Evolutionary conservation across 2,329 filamentous ascomycete genomes (phyloP), one percentile per base, ranked within the genome.

Genomic region (Aspergillus sp.): DNA sequence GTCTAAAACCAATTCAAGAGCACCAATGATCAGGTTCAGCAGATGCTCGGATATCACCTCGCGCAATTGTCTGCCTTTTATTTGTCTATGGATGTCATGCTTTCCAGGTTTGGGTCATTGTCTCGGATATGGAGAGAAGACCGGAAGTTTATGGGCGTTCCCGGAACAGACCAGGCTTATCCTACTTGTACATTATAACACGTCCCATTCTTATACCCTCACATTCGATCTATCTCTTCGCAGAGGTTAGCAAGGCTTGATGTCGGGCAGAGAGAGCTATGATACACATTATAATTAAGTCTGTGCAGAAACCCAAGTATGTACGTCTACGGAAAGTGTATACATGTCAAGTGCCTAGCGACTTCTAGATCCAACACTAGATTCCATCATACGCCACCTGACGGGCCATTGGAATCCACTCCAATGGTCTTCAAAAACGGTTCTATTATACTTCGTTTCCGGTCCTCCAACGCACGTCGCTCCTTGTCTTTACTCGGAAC

Each of bases 371-470:
- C 21, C n/a, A 43, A 25, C 4, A 41, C 9, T 10, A 29, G 25
- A 29, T 29, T 19, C 21, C 17, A 19, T 59, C 23, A 61, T 45
- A 55, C 55, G 31, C 67, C 65, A 13, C 69, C 66, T 5, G 66
- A 71, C n/a, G 68, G 64, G 2, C 67, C 69, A 16, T 59, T 54
- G 53, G 64, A 64, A 60, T 72, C 69, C 6, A 70, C 68, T 2
- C 63, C 66, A 46, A 68, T 64, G 46, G 69, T 68, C 44, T 72
- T 76, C 53, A 90, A 65, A 59, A 95, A 95, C 23, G 90, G 74
- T 66, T 91, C 88, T 25, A 95, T 67, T 11, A 92, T 72, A 9
- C 79, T 79, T 51, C 79, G 78, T 75, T 85, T 88, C 66, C 82
- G 82, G 52, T 88, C 88, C 57, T 86, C 84, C 13, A 78, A 70